Evolutionary conservation across 768 basidiomycete genomes (phyloP), one percentile per base, ranked within the genome.

Genomic region (Lentinula guzmanii): DNA sequence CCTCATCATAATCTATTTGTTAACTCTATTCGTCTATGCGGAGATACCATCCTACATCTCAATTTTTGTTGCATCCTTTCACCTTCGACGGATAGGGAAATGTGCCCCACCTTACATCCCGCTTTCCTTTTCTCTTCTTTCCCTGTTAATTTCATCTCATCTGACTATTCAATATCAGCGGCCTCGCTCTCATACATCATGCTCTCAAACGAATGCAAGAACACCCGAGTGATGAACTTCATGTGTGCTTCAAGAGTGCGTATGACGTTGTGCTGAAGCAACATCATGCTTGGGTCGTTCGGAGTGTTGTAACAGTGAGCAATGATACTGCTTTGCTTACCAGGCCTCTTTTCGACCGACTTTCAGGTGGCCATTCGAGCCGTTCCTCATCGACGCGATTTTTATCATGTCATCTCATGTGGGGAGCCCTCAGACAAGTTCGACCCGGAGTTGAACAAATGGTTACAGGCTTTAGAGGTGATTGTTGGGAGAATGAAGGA

Each of bases 241-340:
- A 86, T 65, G 76, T 80, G 61, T 90, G 89, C 71, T 91, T 91
- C 76, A 82, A 80, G 70, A 76, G 82, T 45, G 80, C 90, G 3
- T 91, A 89, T 69, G 88, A 91, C 63, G 77, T 79, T 58, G 83
- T 89, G 16, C 77, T 91, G 54, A 75, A 72, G 56, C 86, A 84
- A 62, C 87, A 90, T 70, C 86, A 89, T 68, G 76, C 82, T 0
- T 88, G 87, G 69, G 34, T 90, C 65, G 78, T 90, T 62, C 85
- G 87, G 24, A 82, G 86, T 21, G 71, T 89, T 61, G 84, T 88
- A 33, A 75, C 78, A 31, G 87, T 89, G 59, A 65, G 86, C 71
- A 6, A 1, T 16, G 28, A 9, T 28, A 28, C 28, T 28, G 13
- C 37, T 52, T 53, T 45, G 7, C 2, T 21, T 63, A 66, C 61